phyloP scores from a whole-genome alignment of 371 early-diverging fungal species.

The Aphelidium insulamus region DNA sequence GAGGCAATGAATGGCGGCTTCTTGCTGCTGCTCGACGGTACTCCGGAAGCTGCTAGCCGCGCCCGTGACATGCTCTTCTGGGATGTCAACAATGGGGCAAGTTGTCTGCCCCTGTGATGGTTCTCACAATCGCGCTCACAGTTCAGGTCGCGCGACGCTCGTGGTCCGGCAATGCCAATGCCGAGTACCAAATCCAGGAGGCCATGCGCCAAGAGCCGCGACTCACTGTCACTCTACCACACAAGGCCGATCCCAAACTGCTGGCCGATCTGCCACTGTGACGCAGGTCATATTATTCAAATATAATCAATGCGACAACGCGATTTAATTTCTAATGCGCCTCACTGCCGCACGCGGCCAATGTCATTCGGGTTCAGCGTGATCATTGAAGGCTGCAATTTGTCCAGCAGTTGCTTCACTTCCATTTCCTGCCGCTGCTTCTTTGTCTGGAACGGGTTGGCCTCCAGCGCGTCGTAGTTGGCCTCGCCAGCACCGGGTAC shows the following conservation, averaged over 20 bases:
- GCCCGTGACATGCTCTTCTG: constrained; percentile 2
- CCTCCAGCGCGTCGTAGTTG: constrained; percentile 83
- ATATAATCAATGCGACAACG: no score
- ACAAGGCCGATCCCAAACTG: neutral
- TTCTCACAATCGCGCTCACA: neutral
- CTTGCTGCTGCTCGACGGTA: constrained; percentile 2
- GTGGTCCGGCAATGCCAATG: constrained; percentile 3
- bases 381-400: constrained; percentile 78
- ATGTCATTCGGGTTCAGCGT: constrained; percentile 49
- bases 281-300: no score
- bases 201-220: neutral
- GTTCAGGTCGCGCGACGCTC: neutral
- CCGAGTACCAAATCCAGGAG: constrained; percentile 1
- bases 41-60: neutral
- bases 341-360: no score
- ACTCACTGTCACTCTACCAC: constrained; percentile 1
- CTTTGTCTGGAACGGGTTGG: constrained; percentile 82
- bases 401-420: constrained; percentile 78
- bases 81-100: constrained; percentile 1
- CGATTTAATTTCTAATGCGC: no score
- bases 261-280: neutral
- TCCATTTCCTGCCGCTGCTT: constrained; percentile 81
- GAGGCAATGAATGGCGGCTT: constrained; percentile 4
- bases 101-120: neutral
- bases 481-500: constrained; percentile 94